A percentile compares a stretch with the other conserved stretches of the same genome.
phyloP scores from a whole-genome alignment of 352 stramenopile genomes.

The Phytophthora parvispora region DNA sequence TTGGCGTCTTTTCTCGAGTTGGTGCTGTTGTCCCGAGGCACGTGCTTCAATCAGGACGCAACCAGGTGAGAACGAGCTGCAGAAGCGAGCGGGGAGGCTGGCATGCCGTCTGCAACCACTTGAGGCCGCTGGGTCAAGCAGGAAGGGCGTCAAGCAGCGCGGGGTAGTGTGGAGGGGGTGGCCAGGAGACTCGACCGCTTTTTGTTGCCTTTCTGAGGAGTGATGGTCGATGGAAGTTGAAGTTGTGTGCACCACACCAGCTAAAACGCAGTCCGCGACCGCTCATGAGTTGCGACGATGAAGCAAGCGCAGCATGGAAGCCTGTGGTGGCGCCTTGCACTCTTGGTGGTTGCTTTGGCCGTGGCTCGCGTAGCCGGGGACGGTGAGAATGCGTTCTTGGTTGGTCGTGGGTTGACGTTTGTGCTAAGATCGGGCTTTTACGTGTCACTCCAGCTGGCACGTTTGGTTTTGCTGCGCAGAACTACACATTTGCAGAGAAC shows the following conservation, averaged over 20 bases:
- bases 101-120: slow-evolving; percentile 17
- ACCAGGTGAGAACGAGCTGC: slow-evolving; percentile 24
- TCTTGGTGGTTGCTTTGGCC: slow-evolving; percentile 16
- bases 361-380: slow-evolving; percentile 47
- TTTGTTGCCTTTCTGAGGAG: slow-evolving; percentile 43
- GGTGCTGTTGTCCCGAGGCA: slow-evolving; percentile 16
- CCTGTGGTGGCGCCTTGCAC: neutral
- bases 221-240: slow-evolving; percentile 41
- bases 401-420: neutral
- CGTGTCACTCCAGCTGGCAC: slow-evolving; percentile 49
- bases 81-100: slow-evolving; percentile 9
- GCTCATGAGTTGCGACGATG: slow-evolving; percentile 1
- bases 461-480: slow-evolving; percentile 65
- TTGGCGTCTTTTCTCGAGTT: slow-evolving; percentile 34
- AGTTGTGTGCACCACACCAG: slow-evolving; percentile 30
- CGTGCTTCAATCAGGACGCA: slow-evolving; percentile 27
- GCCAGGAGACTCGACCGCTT: no score
- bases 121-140: slow-evolving; percentile 13
- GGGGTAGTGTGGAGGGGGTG: no score
- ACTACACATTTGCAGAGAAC: slow-evolving; percentile 64
- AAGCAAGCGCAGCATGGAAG: neutral
- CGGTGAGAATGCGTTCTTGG: slow-evolving; percentile 32
- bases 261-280: neutral
- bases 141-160: neutral
- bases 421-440: neutral